Percentiles rank a stretch among this genome's conserved stretches.
phyloP scores from a whole-genome alignment of 2,329 filamentous ascomycete genomes.

The Ophiostoma sp. region DNA sequence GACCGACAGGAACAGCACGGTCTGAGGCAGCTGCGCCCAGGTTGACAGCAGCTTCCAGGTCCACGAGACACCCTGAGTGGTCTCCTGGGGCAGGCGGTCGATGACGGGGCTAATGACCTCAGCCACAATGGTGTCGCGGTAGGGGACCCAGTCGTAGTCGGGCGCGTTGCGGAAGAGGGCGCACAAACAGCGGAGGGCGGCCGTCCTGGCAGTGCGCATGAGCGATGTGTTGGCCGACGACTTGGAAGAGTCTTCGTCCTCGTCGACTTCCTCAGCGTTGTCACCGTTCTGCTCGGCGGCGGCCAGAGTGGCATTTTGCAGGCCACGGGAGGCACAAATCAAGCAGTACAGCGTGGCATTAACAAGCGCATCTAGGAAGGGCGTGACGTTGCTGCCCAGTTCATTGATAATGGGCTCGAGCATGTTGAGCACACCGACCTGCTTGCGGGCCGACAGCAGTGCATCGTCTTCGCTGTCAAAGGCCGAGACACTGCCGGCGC shows the following conservation, averaged over 20 bases:
- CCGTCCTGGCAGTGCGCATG: slow-evolving; percentile 65
- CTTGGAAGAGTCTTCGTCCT: neutral
- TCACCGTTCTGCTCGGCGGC: slow-evolving; percentile 37
- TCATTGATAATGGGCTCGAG: slow-evolving; percentile 82
- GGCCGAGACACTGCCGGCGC: neutral
- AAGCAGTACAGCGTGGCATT: slow-evolving; percentile 81
- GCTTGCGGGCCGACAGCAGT: slow-evolving; percentile 69
- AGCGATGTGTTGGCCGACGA: slow-evolving; percentile 49
- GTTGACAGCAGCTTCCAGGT: slow-evolving; percentile 77
- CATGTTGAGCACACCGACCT: slow-evolving; percentile 91
- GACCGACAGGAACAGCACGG: slow-evolving; percentile 64
- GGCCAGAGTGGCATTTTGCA: slow-evolving; percentile 38
- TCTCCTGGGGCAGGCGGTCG: slow-evolving; percentile 77
- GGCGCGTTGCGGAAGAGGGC: slow-evolving; percentile 74
- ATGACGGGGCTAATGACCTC: slow-evolving; percentile 78
- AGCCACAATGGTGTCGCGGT: slow-evolving; percentile 68
- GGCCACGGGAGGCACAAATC: slow-evolving; percentile 64
- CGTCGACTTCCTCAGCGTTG: slow-evolving; percentile 38
- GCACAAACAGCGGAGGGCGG: slow-evolving; percentile 79
- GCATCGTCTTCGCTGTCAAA: slow-evolving; percentile 8
- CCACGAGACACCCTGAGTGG: slow-evolving; percentile 83
- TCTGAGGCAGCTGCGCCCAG: slow-evolving; percentile 70
- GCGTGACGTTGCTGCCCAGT: slow-evolving; percentile 69
- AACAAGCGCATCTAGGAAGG: slow-evolving; percentile 68
- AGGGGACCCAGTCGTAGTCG: slow-evolving; percentile 67